These are phyloP conservation scores for Botrytis hyacinthi DNA, from an alignment of 2,329 filamentous ascomycete species.

Conservation along the genomic window DNA sequence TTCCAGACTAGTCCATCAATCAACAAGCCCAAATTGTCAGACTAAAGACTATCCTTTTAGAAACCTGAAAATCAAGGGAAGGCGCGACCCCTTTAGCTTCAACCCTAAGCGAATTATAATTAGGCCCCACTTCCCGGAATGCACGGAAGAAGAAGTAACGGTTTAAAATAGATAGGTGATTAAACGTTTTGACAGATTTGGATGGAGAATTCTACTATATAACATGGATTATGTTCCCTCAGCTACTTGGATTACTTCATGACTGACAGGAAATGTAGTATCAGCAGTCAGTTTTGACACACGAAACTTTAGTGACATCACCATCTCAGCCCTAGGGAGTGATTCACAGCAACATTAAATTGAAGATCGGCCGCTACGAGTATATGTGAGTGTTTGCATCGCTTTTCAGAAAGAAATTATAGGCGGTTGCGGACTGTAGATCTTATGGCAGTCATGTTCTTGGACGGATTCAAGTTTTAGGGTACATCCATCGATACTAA, in stretches of 20 bases:
- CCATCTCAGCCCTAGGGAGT: not conserved
- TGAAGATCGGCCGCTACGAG: not conserved
- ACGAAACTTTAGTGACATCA: not conserved
- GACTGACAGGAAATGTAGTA: not conserved
- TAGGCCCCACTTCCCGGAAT: not conserved
- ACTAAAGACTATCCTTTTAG: not conserved
- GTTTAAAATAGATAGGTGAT: not conserved
- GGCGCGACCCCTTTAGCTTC: not conserved
- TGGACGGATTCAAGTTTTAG: not conserved
- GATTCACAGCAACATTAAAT: not conserved
- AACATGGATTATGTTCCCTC: not conserved
- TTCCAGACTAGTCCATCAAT: not conserved
- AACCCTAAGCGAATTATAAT: not conserved
- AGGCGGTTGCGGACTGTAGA: no score
- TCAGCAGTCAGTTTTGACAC: not conserved
- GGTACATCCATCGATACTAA: not conserved
- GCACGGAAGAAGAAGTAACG: not conserved
- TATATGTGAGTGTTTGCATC: rapidly evolving
- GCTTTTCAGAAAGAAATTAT: not conserved
- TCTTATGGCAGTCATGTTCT: not conserved
- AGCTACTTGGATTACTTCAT: not conserved
- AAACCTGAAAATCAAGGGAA: not conserved
- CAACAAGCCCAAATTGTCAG: not conserved
- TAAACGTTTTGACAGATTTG: not conserved
- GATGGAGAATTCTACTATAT: not conserved